Conservation (phyloP, 1,139 yeast genomes). For the Hyphopichia fennica region DNA sequence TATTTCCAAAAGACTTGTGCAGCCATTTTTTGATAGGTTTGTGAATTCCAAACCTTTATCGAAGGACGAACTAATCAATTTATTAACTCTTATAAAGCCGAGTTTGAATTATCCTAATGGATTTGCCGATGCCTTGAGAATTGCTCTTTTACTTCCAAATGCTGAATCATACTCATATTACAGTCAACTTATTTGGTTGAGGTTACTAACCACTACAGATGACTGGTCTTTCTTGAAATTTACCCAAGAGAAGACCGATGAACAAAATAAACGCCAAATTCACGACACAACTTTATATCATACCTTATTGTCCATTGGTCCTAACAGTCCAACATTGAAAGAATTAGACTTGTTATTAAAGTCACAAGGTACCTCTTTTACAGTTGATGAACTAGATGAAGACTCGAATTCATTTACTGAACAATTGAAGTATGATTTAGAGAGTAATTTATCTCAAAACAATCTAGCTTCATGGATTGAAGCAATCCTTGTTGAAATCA, state of each 20-base stretch:
- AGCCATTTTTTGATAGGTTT: conserved; percentile 35
- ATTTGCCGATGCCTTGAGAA: conserved; percentile 36
- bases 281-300: conserved; percentile 48
- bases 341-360: conserved; percentile 8
- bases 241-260: conserved; percentile 44
- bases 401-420: neutral
- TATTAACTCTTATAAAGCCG: conserved; percentile 54
- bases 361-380: neutral
- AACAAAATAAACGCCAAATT: conserved; percentile 37
- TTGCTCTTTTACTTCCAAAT: conserved; percentile 30
- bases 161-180: conserved; percentile 22
- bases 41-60: conserved; percentile 40
- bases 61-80: conserved; percentile 51
- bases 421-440: neutral
- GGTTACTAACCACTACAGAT: conserved; percentile 56
- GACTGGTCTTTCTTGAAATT: conserved; percentile 53
- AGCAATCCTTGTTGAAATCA: conserved; percentile 3
- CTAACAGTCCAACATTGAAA: conserved; percentile 2
- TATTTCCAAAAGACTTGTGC: conserved; percentile 18
- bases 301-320: conserved; percentile 29
- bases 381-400: neutral
- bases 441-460: neutral
- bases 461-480: conserved; percentile 4
- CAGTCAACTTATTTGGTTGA: conserved; percentile 55
- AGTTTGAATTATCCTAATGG: conserved; percentile 19